These are phyloP conservation scores for Cladosporium oxysporum DNA, from an alignment of 2,329 filamentous ascomycete genomes.

Conservation along the genomic window DNA sequence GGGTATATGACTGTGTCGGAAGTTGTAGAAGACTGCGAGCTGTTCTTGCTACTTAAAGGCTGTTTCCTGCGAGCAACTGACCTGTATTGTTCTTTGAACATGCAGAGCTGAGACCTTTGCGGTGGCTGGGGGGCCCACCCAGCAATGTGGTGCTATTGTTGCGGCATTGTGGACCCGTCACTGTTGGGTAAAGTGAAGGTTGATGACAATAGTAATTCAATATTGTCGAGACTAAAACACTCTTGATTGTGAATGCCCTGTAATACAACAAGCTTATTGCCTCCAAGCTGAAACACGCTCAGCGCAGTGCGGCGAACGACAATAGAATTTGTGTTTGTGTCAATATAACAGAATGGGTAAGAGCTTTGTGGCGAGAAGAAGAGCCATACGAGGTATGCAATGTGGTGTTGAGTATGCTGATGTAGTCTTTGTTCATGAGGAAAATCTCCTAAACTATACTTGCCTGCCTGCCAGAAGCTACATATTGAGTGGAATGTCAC, in stretches of 20 bases:
- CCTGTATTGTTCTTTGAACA: not conserved
- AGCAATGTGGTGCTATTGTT: not conserved
- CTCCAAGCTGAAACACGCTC: not conserved
- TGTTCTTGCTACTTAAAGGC: not conserved
- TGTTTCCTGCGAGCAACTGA: not conserved
- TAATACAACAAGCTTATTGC: not conserved
- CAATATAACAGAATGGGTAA: not conserved
- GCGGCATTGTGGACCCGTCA: not conserved
- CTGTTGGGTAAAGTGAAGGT: not conserved
- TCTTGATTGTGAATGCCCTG: not conserved
- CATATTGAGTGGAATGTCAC: not conserved
- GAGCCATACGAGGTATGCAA: not conserved
- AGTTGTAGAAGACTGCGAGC: not conserved
- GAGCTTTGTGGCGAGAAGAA: not conserved
- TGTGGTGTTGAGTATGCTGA: not conserved
- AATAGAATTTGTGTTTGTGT: not conserved
- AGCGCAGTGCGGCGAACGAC: not conserved
- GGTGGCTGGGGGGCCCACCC: not conserved
- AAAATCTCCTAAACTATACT: not conserved
- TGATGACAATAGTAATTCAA: not conserved
- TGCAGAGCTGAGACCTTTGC: not conserved
- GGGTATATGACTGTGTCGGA: not conserved
- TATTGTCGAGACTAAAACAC: not conserved
- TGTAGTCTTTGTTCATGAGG: not conserved
- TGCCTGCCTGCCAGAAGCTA: not conserved